These are phyloP conservation scores for Alternaria infectoria DNA, from an alignment of 2,329 filamentous ascomycete species.

Conservation along the genomic window DNA sequence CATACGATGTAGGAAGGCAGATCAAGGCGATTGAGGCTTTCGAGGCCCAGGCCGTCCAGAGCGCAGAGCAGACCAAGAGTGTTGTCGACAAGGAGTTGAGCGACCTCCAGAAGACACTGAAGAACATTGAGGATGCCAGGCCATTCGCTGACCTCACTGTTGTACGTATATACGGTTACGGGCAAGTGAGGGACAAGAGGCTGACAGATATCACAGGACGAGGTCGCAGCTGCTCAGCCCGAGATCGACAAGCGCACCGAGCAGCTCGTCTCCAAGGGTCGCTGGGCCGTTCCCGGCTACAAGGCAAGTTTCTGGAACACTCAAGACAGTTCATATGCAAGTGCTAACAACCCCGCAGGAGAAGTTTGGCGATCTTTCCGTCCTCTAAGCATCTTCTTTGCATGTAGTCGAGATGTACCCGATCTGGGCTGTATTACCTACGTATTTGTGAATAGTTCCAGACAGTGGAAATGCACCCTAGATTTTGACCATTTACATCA, in stretches of 20 bases:
- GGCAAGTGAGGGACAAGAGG: conserved; percentile 8
- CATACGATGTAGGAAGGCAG: conserved; percentile 92
- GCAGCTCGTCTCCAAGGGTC: conserved; percentile 94
- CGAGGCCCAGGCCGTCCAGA: conserved; percentile 95
- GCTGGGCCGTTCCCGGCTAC: conserved; percentile 98
- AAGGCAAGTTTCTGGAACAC: conserved; percentile 70
- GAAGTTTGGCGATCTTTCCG: conserved; percentile 97
- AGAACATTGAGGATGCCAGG: conserved; percentile 95
- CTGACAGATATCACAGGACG: conserved; percentile 69
- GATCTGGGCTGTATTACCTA: conserved; percentile 48
- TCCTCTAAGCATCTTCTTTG: conserved; percentile 71
- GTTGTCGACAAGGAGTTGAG: conserved; percentile 94
- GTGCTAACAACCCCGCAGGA: conserved; percentile 72
- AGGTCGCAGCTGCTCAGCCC: conserved; percentile 90
- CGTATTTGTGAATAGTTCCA: conserved; percentile 49
- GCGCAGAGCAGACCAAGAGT: conserved; percentile 94
- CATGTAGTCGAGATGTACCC: conserved; percentile 37
- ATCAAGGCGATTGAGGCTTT: conserved; percentile 98
- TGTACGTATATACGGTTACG: conserved; percentile 66
- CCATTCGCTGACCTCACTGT: conserved; percentile 98
- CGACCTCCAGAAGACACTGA: conserved; percentile 91
- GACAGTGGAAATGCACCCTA: conserved; percentile 40
- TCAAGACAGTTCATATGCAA: not conserved
- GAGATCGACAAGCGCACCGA: conserved; percentile 97
- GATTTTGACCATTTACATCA: conserved; percentile 9